phyloP scores from a whole-genome alignment of 2,329 filamentous ascomycete species.

The Stemphylium beticola region DNA sequence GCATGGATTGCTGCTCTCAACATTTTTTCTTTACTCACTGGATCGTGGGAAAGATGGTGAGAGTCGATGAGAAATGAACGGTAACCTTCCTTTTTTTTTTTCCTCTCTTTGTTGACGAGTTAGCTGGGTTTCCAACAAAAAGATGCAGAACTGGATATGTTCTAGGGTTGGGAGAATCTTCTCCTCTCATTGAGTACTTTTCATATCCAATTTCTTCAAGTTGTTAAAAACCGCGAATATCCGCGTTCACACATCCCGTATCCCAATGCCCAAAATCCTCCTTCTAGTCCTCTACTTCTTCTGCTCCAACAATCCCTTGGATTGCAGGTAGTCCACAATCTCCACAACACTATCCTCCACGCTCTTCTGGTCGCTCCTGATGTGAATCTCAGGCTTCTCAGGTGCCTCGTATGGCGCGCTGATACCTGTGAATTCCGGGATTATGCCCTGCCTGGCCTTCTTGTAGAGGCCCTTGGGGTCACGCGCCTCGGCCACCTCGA shows the following conservation, averaged over 20 bases:
- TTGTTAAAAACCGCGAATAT: too few species aligned
- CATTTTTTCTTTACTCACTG: too few species aligned
- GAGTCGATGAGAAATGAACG: too few species aligned
- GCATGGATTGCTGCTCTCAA: too few species aligned
- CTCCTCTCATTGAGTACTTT: too few species aligned
- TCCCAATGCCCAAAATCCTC: background rate
- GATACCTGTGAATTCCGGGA: constrained; percentile 97
- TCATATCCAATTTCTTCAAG: too few species aligned
- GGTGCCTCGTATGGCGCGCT: constrained; percentile 95
- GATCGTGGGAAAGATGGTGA: too few species aligned
- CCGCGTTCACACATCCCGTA: background rate
- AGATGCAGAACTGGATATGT: too few species aligned
- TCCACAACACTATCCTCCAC: constrained; percentile 88
- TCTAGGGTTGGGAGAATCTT: too few species aligned
- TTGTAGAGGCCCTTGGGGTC: constrained; percentile 98
- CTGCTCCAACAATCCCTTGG: constrained; percentile 66
- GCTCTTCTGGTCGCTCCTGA: constrained; percentile 79
- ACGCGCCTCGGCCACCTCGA: constrained; percentile 90
- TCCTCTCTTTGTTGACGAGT: too few species aligned
- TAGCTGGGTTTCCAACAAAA: too few species aligned
- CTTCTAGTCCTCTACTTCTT: constrained; percentile 1
- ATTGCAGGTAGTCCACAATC: constrained; percentile 80
- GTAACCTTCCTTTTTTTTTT: too few species aligned
- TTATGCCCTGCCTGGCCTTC: constrained; percentile 90
- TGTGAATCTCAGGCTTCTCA: constrained; percentile 81